Percentiles rank a stretch among this genome's conserved stretches.
phyloP scores from a whole-genome alignment of 176 grass and related monocot species.

The Thinopyrum elongatum region DNA sequence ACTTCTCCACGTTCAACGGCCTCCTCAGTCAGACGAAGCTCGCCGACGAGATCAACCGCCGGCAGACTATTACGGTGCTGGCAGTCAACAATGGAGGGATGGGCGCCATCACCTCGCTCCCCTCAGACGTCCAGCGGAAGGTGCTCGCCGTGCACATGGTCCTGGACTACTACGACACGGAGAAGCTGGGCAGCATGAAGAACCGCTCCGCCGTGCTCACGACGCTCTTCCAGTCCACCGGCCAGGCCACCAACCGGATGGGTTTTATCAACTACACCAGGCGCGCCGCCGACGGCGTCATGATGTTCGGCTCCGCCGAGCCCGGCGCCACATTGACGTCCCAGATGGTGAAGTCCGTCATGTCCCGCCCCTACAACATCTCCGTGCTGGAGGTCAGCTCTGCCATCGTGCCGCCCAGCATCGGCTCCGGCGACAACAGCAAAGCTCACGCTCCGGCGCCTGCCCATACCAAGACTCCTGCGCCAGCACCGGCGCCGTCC shows the following conservation, averaged over 20 bases:
- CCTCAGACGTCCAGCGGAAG: constrained; percentile 36
- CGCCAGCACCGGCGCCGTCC: not conserved
- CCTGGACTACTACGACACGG: constrained; percentile 76
- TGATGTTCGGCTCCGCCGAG: constrained; percentile 63
- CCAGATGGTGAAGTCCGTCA: constrained; percentile 45
- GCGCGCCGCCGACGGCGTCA: constrained; percentile 34
- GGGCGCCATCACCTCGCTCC: constrained; percentile 37
- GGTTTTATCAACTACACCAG: constrained; percentile 72
- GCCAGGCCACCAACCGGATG: constrained; percentile 46
- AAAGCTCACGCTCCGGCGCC: constrained; percentile 6
- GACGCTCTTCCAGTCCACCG: constrained; percentile 52
- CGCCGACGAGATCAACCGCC: constrained; percentile 59
- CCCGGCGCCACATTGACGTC: constrained; percentile 41
- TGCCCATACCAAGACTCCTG: not conserved
- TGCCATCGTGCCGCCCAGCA: constrained; percentile 55
- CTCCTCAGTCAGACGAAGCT: constrained; percentile 59
- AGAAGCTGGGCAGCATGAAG: constrained; percentile 49
- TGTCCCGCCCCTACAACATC: constrained; percentile 63
- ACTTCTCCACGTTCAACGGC: constrained; percentile 51
- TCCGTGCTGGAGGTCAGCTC: constrained; percentile 63
- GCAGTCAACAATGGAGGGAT: constrained; percentile 50
- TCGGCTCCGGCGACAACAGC: constrained; percentile 4
- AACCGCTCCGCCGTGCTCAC: constrained; percentile 50
- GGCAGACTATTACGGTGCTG: constrained; percentile 74
- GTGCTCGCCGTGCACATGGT: constrained; percentile 65